Percentiles rank a stretch among this genome's conserved stretches.
phyloP scores from a whole-genome alignment of 1,284 basidiomycete genomes.

The Ceratobasidium sp. region DNA sequence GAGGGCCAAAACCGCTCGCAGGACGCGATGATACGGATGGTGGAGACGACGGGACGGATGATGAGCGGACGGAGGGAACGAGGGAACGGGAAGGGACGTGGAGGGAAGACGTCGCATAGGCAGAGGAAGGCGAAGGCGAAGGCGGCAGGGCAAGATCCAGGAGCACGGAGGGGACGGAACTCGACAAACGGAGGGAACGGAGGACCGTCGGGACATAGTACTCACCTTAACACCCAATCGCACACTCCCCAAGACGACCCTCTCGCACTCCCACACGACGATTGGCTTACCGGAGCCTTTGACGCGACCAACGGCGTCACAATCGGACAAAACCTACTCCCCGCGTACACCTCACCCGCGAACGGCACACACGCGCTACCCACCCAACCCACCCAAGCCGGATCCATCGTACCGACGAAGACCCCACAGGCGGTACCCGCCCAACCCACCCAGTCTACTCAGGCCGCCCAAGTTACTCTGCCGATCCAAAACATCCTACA shows the following conservation, averaged over 20 bases:
- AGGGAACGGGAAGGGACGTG: conserved; percentile 13
- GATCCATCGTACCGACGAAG: not conserved
- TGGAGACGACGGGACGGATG: not conserved
- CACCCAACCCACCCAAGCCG: not conserved
- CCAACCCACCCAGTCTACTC: not conserved
- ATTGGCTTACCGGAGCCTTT: too few relatives aligned
- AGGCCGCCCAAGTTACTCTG: not conserved
- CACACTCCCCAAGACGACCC: too few relatives aligned
- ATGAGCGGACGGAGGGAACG: conserved; percentile 29
- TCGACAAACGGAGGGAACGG: not conserved
- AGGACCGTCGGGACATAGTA: not conserved
- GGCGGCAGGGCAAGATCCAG: not conserved
- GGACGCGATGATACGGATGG: too few relatives aligned
- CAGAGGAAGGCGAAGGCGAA: not conserved
- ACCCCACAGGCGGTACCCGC: not conserved
- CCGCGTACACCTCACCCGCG: not conserved
- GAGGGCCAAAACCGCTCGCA: too few relatives aligned
- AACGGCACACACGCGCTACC: not conserved
- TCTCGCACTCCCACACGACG: too few relatives aligned
- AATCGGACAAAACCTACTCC: too few relatives aligned
- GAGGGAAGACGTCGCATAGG: not conserved
- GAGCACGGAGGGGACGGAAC: not conserved
- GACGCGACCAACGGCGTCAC: too few relatives aligned
- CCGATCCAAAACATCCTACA: not conserved
- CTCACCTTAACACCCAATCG: not conserved